These are phyloP conservation scores for Ustilago esculenta DNA, from an alignment of 1,284 basidiomycete species.

Conservation along the genomic window DNA sequence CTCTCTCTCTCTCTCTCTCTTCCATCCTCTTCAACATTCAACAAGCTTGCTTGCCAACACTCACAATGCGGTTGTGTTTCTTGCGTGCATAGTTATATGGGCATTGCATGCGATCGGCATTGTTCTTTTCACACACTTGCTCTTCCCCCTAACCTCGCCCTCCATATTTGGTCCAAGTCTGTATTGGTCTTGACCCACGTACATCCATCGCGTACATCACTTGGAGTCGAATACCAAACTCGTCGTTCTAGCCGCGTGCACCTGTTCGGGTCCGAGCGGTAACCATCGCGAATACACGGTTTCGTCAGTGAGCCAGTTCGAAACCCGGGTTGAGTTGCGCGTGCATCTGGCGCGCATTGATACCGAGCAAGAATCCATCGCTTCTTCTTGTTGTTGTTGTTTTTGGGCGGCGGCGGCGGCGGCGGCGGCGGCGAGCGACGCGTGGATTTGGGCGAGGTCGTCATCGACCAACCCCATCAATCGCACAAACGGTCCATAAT, in stretches of 20 bases:
- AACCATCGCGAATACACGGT: slow-evolving; percentile 23
- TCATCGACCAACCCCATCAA: slow-evolving; percentile 79
- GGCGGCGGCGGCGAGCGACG: slow-evolving; percentile 2
- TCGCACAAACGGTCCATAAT: slow-evolving; percentile 78
- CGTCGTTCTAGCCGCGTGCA: slow-evolving; percentile 11
- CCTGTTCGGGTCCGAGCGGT: slow-evolving; percentile 6
- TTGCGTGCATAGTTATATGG: slow-evolving; percentile 70
- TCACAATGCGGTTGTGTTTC: neutral
- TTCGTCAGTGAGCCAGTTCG: slow-evolving; percentile 5
- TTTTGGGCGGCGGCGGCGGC: too few relatives aligned
- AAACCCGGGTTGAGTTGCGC: slow-evolving; percentile 15
- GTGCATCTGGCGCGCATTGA: slow-evolving; percentile 4
- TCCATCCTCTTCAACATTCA: too few relatives aligned
- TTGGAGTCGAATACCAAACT: neutral
- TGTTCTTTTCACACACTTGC: slow-evolving; percentile 68
- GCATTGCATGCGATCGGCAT: slow-evolving; percentile 71
- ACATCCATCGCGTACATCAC: slow-evolving; percentile 13
- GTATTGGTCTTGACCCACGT: slow-evolving; percentile 36
- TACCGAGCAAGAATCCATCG: neutral
- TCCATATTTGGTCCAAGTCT: slow-evolving; percentile 28
- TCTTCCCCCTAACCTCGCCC: slow-evolving; percentile 34
- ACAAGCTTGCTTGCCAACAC: too few relatives aligned
- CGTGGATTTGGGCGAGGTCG: slow-evolving; percentile 41
- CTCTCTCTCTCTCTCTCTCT: too few relatives aligned
- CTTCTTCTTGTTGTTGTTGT: neutral